Evolutionary conservation across 1,284 basidiomycete species (phyloP).

Genomic region (Pseudozyma thailandica): DNA sequence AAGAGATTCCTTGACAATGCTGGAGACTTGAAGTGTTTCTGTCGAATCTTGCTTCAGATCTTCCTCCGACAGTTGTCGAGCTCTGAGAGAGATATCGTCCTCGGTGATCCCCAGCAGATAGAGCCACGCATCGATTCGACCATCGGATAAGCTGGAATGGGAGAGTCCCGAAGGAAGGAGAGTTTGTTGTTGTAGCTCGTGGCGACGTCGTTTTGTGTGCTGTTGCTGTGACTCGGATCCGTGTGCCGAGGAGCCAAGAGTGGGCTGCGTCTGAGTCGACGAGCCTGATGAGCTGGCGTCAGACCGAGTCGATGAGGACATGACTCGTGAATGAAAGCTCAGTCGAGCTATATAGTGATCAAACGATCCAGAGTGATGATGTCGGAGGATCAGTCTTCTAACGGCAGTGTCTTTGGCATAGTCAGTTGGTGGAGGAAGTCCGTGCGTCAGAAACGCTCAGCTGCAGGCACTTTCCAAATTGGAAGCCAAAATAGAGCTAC

Average conservation of each 20-base stretch:
- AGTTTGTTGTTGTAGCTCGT: constrained; percentile 17
- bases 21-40: neutral
- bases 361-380: neutral
- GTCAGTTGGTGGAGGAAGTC: neutral
- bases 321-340: no score
- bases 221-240: neutral
- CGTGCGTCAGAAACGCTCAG: neutral
- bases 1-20: neutral
- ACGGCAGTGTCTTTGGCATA: neutral
- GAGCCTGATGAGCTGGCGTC: neutral
- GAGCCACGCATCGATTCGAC: constrained; percentile 19
- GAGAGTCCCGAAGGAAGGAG: constrained; percentile 6
- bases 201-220: constrained; percentile 1
- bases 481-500: no score
- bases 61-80: neutral
- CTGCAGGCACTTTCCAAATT: no score
- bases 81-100: neutral
- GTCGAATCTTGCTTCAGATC: neutral
- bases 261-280: neutral
- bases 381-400: neutral
- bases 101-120: constrained; percentile 14
- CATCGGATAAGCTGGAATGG: neutral
- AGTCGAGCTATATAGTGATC: no score
- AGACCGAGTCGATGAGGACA: no score
- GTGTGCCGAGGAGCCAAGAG: no score